Percentiles rank a stretch among this genome's conserved stretches.
phyloP scores from a whole-genome alignment of 129 eudicot species.

The Lactuca saligna region DNA sequence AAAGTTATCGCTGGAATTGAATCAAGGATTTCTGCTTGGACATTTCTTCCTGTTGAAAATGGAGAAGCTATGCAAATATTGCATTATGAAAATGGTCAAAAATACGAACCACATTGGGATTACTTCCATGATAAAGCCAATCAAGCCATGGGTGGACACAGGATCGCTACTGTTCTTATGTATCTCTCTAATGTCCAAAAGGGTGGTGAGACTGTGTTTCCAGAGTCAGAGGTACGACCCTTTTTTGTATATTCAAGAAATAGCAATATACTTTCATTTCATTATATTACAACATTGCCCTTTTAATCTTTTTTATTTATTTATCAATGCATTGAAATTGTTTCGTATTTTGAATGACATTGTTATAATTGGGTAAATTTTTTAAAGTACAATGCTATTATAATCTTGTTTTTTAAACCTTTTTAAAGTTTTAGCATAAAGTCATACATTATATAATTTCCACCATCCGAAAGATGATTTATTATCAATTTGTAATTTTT shows the following conservation, averaged over 20 bases:
- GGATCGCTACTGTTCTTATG: slow-evolving; percentile 93
- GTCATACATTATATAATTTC: neutral
- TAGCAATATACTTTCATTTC: neutral
- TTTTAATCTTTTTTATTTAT: too few relatives aligned
- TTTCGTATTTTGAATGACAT: neutral
- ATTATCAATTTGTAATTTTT: neutral
- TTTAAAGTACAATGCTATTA: neutral
- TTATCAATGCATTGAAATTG: neutral
- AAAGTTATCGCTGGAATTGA: slow-evolving; percentile 56
- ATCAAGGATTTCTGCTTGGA: slow-evolving; percentile 76
- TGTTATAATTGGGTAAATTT: neutral
- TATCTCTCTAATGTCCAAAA: slow-evolving; percentile 72
- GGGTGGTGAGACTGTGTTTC: slow-evolving; percentile 91
- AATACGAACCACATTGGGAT: slow-evolving; percentile 32
- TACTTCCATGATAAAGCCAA: slow-evolving; percentile 69
- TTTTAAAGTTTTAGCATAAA: too few relatives aligned
- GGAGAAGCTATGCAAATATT: slow-evolving; percentile 76
- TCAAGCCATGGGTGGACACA: slow-evolving; percentile 76
- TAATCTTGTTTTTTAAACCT: neutral
- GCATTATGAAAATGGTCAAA: slow-evolving; percentile 54
- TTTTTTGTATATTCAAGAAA: neutral
- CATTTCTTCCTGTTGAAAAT: slow-evolving; percentile 74
- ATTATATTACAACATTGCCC: too few relatives aligned
- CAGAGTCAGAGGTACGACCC: slow-evolving; percentile 54
- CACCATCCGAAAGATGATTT: neutral